Evolutionary conservation across 2,329 filamentous ascomycete species (phyloP), one percentile per base, ranked within the genome.

Genomic region (Aspergillus sp.): DNA sequence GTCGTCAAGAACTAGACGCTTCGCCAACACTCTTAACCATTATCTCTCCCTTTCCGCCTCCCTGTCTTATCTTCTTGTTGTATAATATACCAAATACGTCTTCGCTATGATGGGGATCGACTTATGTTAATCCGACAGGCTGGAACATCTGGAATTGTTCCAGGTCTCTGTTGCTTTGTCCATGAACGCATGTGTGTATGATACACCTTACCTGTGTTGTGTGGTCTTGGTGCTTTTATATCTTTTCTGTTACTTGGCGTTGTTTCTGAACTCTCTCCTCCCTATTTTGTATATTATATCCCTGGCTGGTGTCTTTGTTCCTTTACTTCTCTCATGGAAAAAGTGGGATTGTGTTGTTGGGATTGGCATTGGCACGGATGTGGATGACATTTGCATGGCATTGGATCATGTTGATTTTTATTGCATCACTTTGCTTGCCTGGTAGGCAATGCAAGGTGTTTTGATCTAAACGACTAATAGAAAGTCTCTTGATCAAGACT

Each of bases 1-100:
- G 92, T 97, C 60, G 93, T 96, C 66, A 96, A 95, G 86, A 96
- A 73, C 56, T 82, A 76, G 75, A 65, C 55, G 36, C 25, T 19
- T 47, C 39, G 54, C 59, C 57, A 64, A 54, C 27, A 44, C 39
- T 59, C 58, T 23, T 53, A 61, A 53, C 38, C 49, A 57, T 61
- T 44, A 13, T 36, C 32, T 38, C 54, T 57, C 53, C 60, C 48
- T 10, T 38, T 23, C 13, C 53, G 25, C 57, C 44, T 57, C 49
- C 19, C 56, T 48, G 54, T 64, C 54, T 61, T 59, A 52, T 60
- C 44, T 64, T 64, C 62, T 62, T 60, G 67, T 66, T 74, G 71
- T 75, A 75, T 68, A 70, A 71, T 75, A 75, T 73, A 69, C 68
- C 69, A 71, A 67, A 68, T 67, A 61, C 57, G 25, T 63, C 66